Evolutionary conservation across 306 rosid species (phyloP).

Genomic region (Pterocarpus santalinus): DNA sequence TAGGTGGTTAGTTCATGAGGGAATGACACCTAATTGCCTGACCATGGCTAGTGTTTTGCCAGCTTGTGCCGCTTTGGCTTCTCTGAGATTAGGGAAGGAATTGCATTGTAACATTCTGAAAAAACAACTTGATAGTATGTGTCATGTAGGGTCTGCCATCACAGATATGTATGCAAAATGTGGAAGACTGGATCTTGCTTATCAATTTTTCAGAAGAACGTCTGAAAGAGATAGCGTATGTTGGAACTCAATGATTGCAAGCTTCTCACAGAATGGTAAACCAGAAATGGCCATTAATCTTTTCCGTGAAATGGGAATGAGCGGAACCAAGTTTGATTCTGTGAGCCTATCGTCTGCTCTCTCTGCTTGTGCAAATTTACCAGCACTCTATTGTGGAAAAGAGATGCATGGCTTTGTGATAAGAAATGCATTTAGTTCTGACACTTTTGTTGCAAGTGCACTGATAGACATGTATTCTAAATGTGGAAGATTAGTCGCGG

Average conservation of each 20-base stretch:
- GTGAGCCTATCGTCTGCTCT: slow-evolving; percentile 74
- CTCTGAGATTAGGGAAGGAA: slow-evolving; percentile 76
- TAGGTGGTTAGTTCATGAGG: slow-evolving; percentile 68
- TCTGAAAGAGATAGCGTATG: slow-evolving; percentile 74
- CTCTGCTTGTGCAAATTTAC: slow-evolving; percentile 75
- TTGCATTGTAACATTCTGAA: slow-evolving; percentile 71
- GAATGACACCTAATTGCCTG: slow-evolving; percentile 68
- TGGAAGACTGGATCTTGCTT: slow-evolving; percentile 82
- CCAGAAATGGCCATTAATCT: slow-evolving; percentile 74
- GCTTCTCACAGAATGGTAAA: slow-evolving; percentile 74
- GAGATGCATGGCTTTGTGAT: slow-evolving; percentile 72
- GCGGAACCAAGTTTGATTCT: slow-evolving; percentile 63
- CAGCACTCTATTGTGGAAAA: slow-evolving; percentile 77
- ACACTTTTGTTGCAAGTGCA: slow-evolving; percentile 69
- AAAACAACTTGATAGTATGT: slow-evolving; percentile 52
- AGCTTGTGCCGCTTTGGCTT: slow-evolving; percentile 73
- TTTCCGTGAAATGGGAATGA: slow-evolving; percentile 75
- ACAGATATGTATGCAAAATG: slow-evolving; percentile 85
- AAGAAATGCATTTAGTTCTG: slow-evolving; percentile 58
- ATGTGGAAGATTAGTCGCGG: slow-evolving; percentile 75
- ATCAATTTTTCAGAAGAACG: slow-evolving; percentile 60
- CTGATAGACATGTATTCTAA: slow-evolving; percentile 86
- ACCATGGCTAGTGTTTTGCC: slow-evolving; percentile 81
- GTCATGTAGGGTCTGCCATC: slow-evolving; percentile 75
- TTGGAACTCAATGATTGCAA: slow-evolving; percentile 83